Conservation (phyloP, 371 early-diverging fungal species). For the Quaeritorhiza haematococci region DNA sequence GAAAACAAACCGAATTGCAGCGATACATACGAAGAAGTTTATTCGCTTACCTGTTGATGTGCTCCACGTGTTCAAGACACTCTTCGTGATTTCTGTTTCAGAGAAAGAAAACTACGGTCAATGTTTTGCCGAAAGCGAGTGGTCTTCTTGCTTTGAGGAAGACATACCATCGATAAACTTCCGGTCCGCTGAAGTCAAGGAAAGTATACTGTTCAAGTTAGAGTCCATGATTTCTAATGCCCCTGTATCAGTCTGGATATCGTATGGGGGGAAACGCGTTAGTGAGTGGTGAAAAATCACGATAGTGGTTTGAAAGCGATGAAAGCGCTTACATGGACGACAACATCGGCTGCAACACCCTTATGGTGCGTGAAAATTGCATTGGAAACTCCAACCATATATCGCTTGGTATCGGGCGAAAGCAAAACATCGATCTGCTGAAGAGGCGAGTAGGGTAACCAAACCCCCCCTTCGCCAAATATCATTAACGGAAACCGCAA, state of each 20-base stretch:
- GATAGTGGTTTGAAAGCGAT: not conserved
- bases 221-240: slow-evolving; percentile 66
- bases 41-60: slow-evolving; percentile 48
- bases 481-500: slow-evolving; percentile 66
- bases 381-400: slow-evolving; percentile 74
- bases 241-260: slow-evolving; percentile 60
- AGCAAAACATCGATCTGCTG: slow-evolving; percentile 76
- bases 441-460: slow-evolving; percentile 71
- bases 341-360: slow-evolving; percentile 64
- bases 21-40: too few relatives aligned
- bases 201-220: slow-evolving; percentile 35
- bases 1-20: too few relatives aligned
- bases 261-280: not conserved
- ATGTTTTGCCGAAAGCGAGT: too few relatives aligned
- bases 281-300: not conserved
- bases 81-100: slow-evolving; percentile 31
- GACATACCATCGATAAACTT: slow-evolving; percentile 43
- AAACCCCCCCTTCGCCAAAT: slow-evolving; percentile 59
- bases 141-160: not conserved
- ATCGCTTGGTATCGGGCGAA: slow-evolving; percentile 60
- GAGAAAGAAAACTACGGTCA: not conserved
- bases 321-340: slow-evolving; percentile 59
- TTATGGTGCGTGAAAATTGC: slow-evolving; percentile 73
- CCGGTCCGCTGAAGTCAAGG: slow-evolving; percentile 38
- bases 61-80: slow-evolving; percentile 42